Evolutionary conservation across 2,329 filamentous ascomycete species (phyloP).

Genomic region (Sporothrix brunneoviolacea): DNA sequence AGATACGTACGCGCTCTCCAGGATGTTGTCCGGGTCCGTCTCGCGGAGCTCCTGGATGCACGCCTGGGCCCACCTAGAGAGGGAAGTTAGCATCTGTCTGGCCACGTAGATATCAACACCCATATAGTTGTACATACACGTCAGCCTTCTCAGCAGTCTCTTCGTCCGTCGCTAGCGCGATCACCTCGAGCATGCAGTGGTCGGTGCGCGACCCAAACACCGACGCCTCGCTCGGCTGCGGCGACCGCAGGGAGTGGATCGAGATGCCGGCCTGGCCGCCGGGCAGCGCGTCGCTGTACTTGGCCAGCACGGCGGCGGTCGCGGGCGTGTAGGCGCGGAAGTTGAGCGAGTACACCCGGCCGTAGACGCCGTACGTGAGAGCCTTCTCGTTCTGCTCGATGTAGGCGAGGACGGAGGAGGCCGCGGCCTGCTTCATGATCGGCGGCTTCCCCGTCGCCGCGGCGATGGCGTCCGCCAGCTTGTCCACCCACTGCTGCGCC

Average conservation of each 20-base stretch:
- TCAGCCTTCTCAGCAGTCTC: too few species aligned
- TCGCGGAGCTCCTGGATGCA: background rate
- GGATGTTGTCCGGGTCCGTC: background rate
- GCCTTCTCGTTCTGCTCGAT: background rate
- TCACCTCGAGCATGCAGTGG: conserved; percentile 4
- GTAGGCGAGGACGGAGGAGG: background rate
- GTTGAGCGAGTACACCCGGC: background rate
- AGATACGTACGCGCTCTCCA: conserved; percentile 1
- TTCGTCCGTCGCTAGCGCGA: background rate
- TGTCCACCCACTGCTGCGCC: conserved; percentile 2
- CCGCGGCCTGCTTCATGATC: background rate
- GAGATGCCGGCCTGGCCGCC: background rate
- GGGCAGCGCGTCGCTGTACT: background rate
- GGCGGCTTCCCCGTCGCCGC: too few species aligned
- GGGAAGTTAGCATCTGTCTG: too few species aligned
- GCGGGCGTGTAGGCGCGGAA: conserved; percentile 1
- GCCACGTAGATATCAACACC: too few species aligned
- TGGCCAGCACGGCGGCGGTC: background rate
- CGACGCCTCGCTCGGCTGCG: background rate
- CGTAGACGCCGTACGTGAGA: conserved; percentile 1
- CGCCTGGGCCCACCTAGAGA: background rate
- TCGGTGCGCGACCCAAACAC: background rate
- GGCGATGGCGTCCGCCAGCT: background rate
- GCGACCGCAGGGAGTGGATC: background rate
- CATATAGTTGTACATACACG: too few species aligned